Evolutionary conservation across 129 eudicot genomes (phyloP).

Genomic region (Tanacetum coccineum): DNA sequence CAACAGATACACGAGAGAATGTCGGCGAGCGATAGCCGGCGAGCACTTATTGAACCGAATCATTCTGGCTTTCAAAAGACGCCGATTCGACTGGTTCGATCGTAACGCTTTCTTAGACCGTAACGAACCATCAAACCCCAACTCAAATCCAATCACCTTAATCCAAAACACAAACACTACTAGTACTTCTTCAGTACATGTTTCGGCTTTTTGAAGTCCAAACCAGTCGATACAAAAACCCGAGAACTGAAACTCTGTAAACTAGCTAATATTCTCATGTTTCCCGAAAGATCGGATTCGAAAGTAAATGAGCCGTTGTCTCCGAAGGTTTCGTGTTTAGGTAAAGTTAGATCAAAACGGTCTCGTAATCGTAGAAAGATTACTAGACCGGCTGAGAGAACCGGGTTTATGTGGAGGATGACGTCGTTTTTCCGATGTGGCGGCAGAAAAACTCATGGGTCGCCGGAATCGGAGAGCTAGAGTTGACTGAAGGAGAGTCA

Average conservation of each 20-base stretch:
- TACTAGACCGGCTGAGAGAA: slow-evolving; percentile 8
- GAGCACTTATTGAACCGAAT: too few species aligned
- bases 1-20: too few species aligned
- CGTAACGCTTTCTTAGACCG: slow-evolving; percentile 71
- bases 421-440: too few species aligned
- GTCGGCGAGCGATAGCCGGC: too few species aligned
- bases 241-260: slow-evolving; percentile 42
- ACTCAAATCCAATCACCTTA: slow-evolving; percentile 28
- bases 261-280: slow-evolving; percentile 45
- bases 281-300: slow-evolving; percentile 58
- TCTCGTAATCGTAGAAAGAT: slow-evolving; percentile 29
- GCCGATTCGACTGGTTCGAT: slow-evolving; percentile 89
- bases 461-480: too few species aligned
- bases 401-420: neutral
- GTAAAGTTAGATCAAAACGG: slow-evolving; percentile 71
- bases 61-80: slow-evolving; percentile 78
- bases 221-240: slow-evolving; percentile 43
- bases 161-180: slow-evolving; percentile 18
- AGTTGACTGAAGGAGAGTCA: too few species aligned
- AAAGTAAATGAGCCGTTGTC: slow-evolving; percentile 65
- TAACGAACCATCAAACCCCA: slow-evolving; percentile 59
- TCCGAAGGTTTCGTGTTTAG: slow-evolving; percentile 93
- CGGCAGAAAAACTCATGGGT: too few species aligned
- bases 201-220: slow-evolving; percentile 44
- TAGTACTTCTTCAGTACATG: slow-evolving; percentile 43